These are phyloP conservation scores for Eleusine coracana DNA, from an alignment of 176 grass and related monocot species.

Conservation along the genomic window DNA sequence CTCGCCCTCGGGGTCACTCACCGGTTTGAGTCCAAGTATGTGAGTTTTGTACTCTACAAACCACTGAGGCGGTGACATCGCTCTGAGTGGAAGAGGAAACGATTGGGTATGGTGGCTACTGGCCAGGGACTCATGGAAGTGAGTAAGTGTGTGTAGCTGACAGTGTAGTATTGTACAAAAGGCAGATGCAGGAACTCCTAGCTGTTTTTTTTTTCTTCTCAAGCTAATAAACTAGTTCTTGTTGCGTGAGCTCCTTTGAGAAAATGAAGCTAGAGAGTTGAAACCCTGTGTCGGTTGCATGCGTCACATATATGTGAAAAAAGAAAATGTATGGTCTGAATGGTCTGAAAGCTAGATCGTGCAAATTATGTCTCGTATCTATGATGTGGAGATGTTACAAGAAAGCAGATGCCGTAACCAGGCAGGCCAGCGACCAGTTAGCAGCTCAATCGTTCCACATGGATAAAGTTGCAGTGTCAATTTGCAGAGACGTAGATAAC, in stretches of 20 bases:
- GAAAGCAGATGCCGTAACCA: background rate
- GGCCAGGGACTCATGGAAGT: constrained; percentile 17
- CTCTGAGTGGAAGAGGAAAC: background rate
- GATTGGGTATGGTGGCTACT: background rate
- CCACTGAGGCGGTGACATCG: constrained; percentile 56
- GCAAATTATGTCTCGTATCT: background rate
- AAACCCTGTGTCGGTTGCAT: background rate
- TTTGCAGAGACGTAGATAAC: constrained; percentile 23
- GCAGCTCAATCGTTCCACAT: background rate
- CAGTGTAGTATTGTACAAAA: constrained; percentile 40
- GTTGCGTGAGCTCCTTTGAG: constrained; percentile 1
- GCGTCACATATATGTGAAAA: background rate
- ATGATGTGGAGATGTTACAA: background rate
- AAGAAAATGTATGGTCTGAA: constrained; percentile 1
- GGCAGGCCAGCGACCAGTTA: background rate
- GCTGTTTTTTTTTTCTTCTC: background rate
- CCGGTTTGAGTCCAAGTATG: constrained; percentile 81
- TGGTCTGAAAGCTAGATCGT: background rate
- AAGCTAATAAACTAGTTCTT: constrained; percentile 18
- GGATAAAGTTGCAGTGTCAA: constrained; percentile 6
- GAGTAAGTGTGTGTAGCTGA: constrained; percentile 39
- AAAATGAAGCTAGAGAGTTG: background rate
- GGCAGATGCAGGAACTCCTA: background rate
- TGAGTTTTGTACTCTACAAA: constrained; percentile 86
- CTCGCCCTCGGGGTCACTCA: constrained; percentile 80